Percentiles rank a stretch among this genome's conserved stretches.
Evolutionary conservation across 2,329 filamentous ascomycete species (phyloP).

Genomic region (Claviceps purpurea): DNA sequence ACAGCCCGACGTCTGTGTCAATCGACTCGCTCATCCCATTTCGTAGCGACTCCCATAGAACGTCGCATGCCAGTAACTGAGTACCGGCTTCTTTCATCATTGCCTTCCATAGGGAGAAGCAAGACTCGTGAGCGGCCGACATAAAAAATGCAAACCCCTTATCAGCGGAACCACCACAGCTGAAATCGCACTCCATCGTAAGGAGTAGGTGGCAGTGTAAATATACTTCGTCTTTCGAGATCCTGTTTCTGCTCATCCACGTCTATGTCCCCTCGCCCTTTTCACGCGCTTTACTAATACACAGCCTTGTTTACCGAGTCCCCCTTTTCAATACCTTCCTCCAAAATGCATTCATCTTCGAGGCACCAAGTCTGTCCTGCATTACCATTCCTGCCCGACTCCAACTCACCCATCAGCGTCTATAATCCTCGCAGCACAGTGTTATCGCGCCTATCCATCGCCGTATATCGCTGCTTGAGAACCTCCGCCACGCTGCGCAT

Average conservation of each 20-base stretch:
- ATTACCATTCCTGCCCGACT: neutral
- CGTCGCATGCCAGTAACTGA: too few species aligned
- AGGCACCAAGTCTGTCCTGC: neutral
- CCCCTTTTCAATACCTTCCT: neutral
- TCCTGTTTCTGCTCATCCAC: neutral
- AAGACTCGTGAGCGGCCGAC: too few species aligned
- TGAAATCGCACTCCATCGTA: too few species aligned
- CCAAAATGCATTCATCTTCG: neutral
- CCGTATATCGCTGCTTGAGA: conserved; percentile 41
- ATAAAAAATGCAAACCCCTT: too few species aligned
- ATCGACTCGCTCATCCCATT: too few species aligned
- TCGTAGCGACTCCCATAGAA: too few species aligned
- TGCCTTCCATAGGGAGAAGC: too few species aligned
- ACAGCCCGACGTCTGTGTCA: too few species aligned
- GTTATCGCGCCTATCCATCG: conserved; percentile 32
- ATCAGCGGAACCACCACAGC: too few species aligned
- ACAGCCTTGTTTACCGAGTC: neutral
- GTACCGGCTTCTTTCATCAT: too few species aligned
- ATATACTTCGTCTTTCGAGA: neutral
- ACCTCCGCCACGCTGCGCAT: conserved; percentile 39
- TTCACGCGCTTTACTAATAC: neutral
- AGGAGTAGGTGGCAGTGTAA: too few species aligned
- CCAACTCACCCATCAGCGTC: conserved; percentile 3
- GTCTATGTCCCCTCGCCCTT: neutral
- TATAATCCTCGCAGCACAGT: conserved; percentile 28